Conservation (phyloP, 2,329 filamentous ascomycete genomes). For the Alternaria sp. region DNA sequence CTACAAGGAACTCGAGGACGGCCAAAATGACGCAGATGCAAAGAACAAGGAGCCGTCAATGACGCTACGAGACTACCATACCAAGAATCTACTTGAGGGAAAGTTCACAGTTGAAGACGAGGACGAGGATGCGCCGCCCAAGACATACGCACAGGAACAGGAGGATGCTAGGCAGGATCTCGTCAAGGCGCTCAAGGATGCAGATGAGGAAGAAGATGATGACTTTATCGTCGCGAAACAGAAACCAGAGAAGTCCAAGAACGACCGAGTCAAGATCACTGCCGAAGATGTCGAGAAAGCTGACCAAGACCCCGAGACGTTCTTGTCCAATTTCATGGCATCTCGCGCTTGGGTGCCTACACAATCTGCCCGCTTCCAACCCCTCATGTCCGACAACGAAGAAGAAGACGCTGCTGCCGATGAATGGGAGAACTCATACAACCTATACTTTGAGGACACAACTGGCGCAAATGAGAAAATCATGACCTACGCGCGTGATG, state of each 20-base stretch:
- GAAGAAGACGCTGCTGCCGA: slow-evolving; percentile 79
- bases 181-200: slow-evolving; percentile 80
- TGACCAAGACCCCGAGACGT: slow-evolving; percentile 89
- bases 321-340: slow-evolving; percentile 95
- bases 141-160: slow-evolving; percentile 89
- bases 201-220: slow-evolving; percentile 67
- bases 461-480: slow-evolving; percentile 86
- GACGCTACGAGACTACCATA: slow-evolving; percentile 88
- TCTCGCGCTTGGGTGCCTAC: slow-evolving; percentile 86
- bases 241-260: slow-evolving; percentile 48
- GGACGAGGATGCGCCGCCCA: slow-evolving; percentile 64
- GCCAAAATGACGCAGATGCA: slow-evolving; percentile 47
- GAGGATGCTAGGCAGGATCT: slow-evolving; percentile 81
- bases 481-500: slow-evolving; percentile 87
- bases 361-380: slow-evolving; percentile 72
- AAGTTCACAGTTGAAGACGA: slow-evolving; percentile 66
- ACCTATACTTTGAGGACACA: slow-evolving; percentile 94
- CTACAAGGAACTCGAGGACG: slow-evolving; percentile 72
- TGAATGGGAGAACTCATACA: slow-evolving; percentile 91
- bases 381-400: slow-evolving; percentile 93
- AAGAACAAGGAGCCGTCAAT: slow-evolving; percentile 78
- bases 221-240: slow-evolving; percentile 80
- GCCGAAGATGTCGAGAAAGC: slow-evolving; percentile 72
- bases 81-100: slow-evolving; percentile 84
- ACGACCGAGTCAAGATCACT: slow-evolving; percentile 51